Conservation (phyloP, 148 eudicot genomes). For the Beta vulgaris region DNA sequence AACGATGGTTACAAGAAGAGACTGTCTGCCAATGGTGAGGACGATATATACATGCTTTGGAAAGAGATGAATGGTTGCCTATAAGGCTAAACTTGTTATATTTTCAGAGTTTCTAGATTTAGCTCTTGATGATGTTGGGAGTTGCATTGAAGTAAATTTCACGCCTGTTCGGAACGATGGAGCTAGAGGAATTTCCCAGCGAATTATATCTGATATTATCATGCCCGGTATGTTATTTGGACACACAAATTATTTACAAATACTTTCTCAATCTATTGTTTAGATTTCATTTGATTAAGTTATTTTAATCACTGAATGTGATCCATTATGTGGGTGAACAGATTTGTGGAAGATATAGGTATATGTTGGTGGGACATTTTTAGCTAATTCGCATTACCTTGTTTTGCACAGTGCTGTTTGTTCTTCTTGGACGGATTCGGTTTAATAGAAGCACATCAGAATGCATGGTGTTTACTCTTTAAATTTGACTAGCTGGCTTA, state of each 20-base stretch:
- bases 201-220: slow-evolving; percentile 52
- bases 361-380: neutral
- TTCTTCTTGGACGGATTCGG: neutral
- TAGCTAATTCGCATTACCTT: neutral
- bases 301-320: neutral
- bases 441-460: neutral
- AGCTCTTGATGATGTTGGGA: slow-evolving; percentile 71
- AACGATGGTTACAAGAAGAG: slow-evolving; percentile 57
- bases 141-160: slow-evolving; percentile 59
- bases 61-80: slow-evolving; percentile 13
- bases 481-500: neutral
- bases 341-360: neutral
- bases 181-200: slow-evolving; percentile 46
- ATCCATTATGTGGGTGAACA: neutral
- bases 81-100: neutral
- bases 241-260: neutral
- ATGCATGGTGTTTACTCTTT: neutral
- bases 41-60: neutral
- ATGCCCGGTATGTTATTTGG: slow-evolving; percentile 61
- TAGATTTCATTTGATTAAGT: no score
- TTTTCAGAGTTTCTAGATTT: slow-evolving; percentile 70
- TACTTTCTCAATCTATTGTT: neutral
- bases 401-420: neutral
- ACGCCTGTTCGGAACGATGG: slow-evolving; percentile 91
- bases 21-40: slow-evolving; percentile 60